A percentile compares a stretch with the other conserved stretches of the same genome.
phyloP scores from a whole-genome alignment of 768 basidiomycete genomes.

The Mycena latifolia region DNA sequence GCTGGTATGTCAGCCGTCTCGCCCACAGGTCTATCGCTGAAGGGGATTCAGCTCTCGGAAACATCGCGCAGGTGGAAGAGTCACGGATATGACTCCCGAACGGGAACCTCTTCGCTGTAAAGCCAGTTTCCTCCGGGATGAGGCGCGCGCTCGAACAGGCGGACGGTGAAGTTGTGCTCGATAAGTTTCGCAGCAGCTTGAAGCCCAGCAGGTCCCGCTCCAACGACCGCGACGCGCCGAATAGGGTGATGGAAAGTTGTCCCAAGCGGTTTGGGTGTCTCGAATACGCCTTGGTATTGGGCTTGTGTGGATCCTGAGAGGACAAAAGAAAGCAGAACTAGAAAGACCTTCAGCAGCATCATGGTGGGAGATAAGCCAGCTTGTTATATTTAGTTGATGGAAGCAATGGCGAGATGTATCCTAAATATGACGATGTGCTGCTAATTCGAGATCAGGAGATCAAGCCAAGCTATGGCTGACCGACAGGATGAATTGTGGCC shows the following conservation, averaged over 20 bases:
- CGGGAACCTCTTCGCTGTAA: conserved; percentile 37
- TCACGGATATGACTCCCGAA: conserved; percentile 35
- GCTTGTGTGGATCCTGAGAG: background rate
- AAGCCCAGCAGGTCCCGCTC: conserved; percentile 33
- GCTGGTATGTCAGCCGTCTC: conserved; percentile 5
- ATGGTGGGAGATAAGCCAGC: conserved; percentile 13
- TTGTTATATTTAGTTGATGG: conserved; percentile 5
- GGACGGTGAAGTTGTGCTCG: conserved; percentile 32
- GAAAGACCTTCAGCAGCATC: background rate
- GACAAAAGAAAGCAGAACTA: background rate
- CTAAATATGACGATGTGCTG: background rate
- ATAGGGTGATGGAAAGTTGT: conserved; percentile 28
- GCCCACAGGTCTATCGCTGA: conserved; percentile 13
- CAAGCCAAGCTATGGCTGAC: too few species aligned
- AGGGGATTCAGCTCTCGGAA: background rate
- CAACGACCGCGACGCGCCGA: conserved; percentile 29
- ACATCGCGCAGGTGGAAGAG: background rate
- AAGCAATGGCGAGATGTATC: background rate
- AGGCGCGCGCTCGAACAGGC: conserved; percentile 32
- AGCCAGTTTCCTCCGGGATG: conserved; percentile 40
- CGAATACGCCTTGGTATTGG: too few species aligned
- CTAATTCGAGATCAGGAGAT: too few species aligned
- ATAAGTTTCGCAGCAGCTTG: conserved; percentile 31
- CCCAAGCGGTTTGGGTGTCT: background rate
- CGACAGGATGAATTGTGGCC: too few species aligned